Evolutionary conservation across 345 rosid genomes (phyloP).

Genomic region (Draba incana): DNA sequence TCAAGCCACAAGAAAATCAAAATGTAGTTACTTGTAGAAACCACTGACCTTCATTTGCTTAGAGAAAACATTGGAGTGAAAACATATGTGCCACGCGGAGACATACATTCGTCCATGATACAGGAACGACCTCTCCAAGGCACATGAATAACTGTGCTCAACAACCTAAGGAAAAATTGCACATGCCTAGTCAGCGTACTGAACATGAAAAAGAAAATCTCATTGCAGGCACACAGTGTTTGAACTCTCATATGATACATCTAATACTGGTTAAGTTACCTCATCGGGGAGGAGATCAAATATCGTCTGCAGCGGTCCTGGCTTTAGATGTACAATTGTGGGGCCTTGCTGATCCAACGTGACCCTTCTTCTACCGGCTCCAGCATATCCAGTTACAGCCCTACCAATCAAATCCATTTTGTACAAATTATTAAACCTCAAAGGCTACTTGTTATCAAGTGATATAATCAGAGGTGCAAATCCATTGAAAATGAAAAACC

Average conservation of each 20-base stretch:
- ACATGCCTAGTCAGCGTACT: constrained; percentile 23
- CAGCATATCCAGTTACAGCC: constrained; percentile 72
- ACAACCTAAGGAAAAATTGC: constrained; percentile 60
- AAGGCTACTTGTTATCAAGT: constrained; percentile 1
- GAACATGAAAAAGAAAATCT: not conserved
- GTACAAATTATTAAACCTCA: constrained; percentile 15
- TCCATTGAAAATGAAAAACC: constrained; percentile 6
- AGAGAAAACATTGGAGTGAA: constrained; percentile 97
- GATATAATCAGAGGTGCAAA: constrained; percentile 1
- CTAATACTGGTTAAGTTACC: constrained; percentile 48
- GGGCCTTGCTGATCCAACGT: constrained; percentile 80
- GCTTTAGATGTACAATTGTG: constrained; percentile 93
- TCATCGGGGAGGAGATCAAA: constrained; percentile 90
- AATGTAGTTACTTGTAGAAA: constrained; percentile 2
- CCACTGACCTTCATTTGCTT: constrained; percentile 95
- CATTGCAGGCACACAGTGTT: not conserved
- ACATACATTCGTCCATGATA: constrained; percentile 99
- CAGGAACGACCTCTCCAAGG: constrained; percentile 95
- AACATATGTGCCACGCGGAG: constrained; percentile 98
- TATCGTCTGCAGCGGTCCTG: constrained; percentile 89
- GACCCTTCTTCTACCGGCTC: constrained; percentile 72
- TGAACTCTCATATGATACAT: constrained; percentile 18
- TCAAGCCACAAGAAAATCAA: not conserved
- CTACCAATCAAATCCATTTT: constrained; percentile 42
- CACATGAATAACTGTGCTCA: constrained; percentile 93